Evolutionary conservation across 2,329 filamentous ascomycete species (phyloP), one percentile per base, ranked within the genome.

Genomic region (Pseudogymnoascus destructans): DNA sequence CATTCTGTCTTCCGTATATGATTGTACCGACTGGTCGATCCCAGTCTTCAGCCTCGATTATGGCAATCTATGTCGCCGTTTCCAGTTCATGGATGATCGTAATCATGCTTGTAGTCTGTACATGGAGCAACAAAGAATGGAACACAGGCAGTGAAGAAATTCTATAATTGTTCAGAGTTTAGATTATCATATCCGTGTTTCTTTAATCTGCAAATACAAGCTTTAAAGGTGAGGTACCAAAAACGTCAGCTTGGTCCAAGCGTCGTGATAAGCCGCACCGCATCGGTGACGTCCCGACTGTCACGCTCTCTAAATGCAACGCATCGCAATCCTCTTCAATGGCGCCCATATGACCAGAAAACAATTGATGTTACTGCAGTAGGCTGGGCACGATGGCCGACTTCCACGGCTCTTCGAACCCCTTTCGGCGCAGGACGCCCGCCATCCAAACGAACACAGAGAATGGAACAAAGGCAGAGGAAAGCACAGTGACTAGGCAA

Each of bases 401-500:
- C 25, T 63, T 64, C 54, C 58, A 63, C 10, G 10, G 25, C 46
- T 68, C 67, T 21, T 70, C 68, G 40, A 70, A 70, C 60, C 68
- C 68, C 38, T 70, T 70, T 58, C 63, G 67, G 23, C 66, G 66
- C 46, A 17, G 46, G 46, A 52, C 46, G 46, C 46, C 46, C 46
- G 46, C 46, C 15, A 52, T 52, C 46, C 46, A 52, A 52, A 30
- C 25, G n/a, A 52, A 30, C n/a, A 52, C 25, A 9, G 46, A 30
- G n/a, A 52, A 52, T 52, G 46, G n/a, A 52, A 15, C 5, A 19
- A 25, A 30, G 25, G 23, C 46, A 30, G 46, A 30, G n/a, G 46
- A 52, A 52, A 30, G 25, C n/a, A 52, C 8, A 30, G 46, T n/a
- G n/a, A n/a, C 25, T 17, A 52, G 46, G 46, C 46, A 52, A 10